phyloP scores from a whole-genome alignment of 2,329 filamentous ascomycete genomes.

The Plenodomus tracheiphilus region DNA sequence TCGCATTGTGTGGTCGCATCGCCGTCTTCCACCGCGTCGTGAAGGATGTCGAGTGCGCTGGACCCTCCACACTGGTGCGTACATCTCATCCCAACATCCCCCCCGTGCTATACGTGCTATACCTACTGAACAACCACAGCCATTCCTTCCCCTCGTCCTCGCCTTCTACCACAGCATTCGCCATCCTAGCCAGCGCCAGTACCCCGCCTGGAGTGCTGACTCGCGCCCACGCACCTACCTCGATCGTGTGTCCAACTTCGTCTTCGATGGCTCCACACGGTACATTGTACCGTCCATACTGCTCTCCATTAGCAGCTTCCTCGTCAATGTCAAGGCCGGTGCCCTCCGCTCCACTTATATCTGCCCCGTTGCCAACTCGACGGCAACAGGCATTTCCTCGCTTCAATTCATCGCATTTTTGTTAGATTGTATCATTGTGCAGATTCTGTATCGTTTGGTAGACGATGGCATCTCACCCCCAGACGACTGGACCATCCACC shows the following conservation, averaged over 20 bases:
- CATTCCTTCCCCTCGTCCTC: conserved; percentile 38
- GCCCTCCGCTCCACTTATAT: conserved; percentile 38
- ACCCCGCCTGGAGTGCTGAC: conserved; percentile 35
- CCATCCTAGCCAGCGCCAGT: conserved; percentile 25
- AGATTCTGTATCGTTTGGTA: conserved; percentile 30
- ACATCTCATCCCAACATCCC: not conserved
- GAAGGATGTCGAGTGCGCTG: conserved; percentile 38
- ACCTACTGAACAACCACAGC: conserved; percentile 8
- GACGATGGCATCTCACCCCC: conserved; percentile 29
- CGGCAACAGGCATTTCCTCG: conserved; percentile 29
- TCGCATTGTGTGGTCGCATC: conserved; percentile 37
- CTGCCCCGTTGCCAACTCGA: conserved; percentile 31
- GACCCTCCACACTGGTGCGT: conserved; percentile 30
- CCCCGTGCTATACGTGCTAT: too few species aligned
- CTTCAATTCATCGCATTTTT: conserved; percentile 36
- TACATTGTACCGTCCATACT: conserved; percentile 37
- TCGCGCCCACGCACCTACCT: conserved; percentile 22
- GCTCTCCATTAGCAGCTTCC: conserved; percentile 37
- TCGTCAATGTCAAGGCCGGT: conserved; percentile 33
- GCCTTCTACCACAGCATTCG: conserved; percentile 37
- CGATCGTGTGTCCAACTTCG: conserved; percentile 31
- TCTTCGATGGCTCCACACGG: conserved; percentile 33
- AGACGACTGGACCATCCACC: conserved; percentile 29
- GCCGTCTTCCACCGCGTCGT: conserved; percentile 34
- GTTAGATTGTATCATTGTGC: conserved; percentile 30